These are phyloP conservation scores for Rhypophila decipiens DNA, from an alignment of 495 filamentous ascomycete species.

Conservation along the genomic window DNA sequence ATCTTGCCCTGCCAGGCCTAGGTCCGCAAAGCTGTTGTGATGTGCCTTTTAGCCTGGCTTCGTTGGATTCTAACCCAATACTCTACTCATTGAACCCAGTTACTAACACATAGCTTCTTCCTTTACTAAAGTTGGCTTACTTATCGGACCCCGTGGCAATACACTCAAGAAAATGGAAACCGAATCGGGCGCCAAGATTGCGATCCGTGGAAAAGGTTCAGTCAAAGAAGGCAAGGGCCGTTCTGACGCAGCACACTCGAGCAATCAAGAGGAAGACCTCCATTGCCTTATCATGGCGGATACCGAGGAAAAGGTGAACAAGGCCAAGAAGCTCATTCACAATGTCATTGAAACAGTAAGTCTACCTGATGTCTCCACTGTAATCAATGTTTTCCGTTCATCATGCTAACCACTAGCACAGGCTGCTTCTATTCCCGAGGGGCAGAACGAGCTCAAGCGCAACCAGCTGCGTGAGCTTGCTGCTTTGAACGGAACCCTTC, in stretches of 20 bases:
- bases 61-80: constrained; percentile 34
- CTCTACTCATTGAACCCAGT: constrained; percentile 36
- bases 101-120: constrained; percentile 92
- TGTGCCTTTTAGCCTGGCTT: constrained; percentile 22
- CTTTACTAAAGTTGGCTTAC: constrained; percentile 96
- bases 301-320: constrained; percentile 96
- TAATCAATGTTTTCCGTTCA: background rate
- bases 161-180: constrained; percentile 99
- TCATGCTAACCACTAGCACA: constrained; percentile 34
- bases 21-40: constrained; percentile 21
- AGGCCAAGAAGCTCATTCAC: constrained; percentile 94
- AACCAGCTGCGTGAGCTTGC: constrained; percentile 97
- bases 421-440: constrained; percentile 97
- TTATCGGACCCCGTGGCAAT: constrained; percentile 99
- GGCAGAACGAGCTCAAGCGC: constrained; percentile 95
- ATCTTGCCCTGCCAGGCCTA: constrained; percentile 31
- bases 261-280: constrained; percentile 98
- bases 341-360: constrained; percentile 95
- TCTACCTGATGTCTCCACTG: constrained; percentile 14
- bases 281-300: constrained; percentile 99
- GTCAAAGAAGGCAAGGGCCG: constrained; percentile 99
- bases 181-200: constrained; percentile 95
- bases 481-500: constrained; percentile 93
- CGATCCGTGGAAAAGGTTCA: constrained; percentile 97
- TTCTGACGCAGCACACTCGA: constrained; percentile 96